A percentile compares a stretch with the other conserved stretches of the same genome.
phyloP scores from a whole-genome alignment of 1,284 basidiomycete genomes.

The Malassezia dermatis region DNA sequence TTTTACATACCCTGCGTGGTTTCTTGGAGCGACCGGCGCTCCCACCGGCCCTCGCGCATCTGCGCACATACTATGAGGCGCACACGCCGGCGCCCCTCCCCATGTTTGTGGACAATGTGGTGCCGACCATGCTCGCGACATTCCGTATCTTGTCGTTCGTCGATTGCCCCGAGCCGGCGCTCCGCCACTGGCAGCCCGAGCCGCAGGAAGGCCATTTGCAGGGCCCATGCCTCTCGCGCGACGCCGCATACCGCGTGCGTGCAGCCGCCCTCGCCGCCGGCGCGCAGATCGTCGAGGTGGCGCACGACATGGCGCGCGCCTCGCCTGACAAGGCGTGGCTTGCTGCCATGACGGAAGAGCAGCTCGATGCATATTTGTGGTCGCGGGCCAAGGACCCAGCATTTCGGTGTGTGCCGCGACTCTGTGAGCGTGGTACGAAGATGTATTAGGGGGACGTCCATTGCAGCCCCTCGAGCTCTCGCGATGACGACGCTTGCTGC shows the following conservation, averaged over 20 bases:
- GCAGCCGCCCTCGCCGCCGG: conserved; percentile 33
- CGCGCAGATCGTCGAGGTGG: conserved; percentile 20
- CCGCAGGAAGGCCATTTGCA: neutral
- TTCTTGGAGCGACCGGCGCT: conserved; percentile 44
- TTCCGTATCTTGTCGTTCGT: conserved; percentile 64
- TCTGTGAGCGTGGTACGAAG: conserved; percentile 24
- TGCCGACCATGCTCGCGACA: conserved; percentile 70
- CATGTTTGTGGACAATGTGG: conserved; percentile 73
- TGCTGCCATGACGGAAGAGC: conserved; percentile 28
- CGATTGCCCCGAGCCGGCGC: conserved; percentile 10
- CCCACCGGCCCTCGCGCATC: neutral
- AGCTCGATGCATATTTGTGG: conserved; percentile 43
- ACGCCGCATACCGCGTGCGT: conserved; percentile 34
- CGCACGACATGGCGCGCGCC: conserved; percentile 19
- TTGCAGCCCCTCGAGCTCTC: neutral
- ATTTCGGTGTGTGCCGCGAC: conserved; percentile 29
- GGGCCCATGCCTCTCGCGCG: conserved; percentile 19
- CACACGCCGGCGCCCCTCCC: conserved; percentile 52
- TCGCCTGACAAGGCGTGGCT: conserved; percentile 17
- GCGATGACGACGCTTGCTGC: conserved; percentile 4
- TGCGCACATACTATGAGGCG: neutral
- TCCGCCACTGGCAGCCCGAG: neutral
- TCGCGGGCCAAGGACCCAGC: conserved; percentile 28
- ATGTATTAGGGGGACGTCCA: conserved; percentile 20
- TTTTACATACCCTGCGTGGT: conserved; percentile 60